phyloP scores from a whole-genome alignment of 352 stramenopile species.

The Globisporangium irregulare region DNA sequence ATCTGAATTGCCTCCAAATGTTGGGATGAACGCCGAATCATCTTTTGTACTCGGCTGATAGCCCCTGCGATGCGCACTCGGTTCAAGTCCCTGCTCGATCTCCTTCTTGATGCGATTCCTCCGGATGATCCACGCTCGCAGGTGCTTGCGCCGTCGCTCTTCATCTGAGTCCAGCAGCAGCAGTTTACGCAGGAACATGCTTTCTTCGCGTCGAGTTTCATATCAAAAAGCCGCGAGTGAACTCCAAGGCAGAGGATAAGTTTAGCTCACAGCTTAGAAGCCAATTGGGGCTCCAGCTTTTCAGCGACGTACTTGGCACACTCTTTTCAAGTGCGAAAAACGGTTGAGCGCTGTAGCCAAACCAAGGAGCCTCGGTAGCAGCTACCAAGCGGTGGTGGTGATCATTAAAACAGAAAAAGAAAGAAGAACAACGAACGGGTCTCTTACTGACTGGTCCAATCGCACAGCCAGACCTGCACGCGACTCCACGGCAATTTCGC shows the following conservation, averaged over 20 bases:
- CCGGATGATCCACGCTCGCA: conserved; percentile 53
- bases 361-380: background rate
- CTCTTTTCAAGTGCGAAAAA: conserved; percentile 9
- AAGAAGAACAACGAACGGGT: conserved; percentile 3
- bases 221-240: conserved; percentile 6
- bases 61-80: conserved; percentile 24
- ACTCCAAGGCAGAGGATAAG: background rate
- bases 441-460: conserved; percentile 10
- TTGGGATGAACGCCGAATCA: conserved; percentile 12
- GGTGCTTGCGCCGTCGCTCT: conserved; percentile 32
- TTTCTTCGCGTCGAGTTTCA: conserved; percentile 12
- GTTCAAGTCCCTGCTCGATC: conserved; percentile 40
- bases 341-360: conserved; percentile 9
- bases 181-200: conserved; percentile 51
- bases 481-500: conserved; percentile 4
- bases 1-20: conserved; percentile 20
- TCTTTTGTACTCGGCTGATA: conserved; percentile 7
- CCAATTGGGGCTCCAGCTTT: background rate
- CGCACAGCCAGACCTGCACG: conserved; percentile 5
- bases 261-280: background rate
- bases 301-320: background rate
- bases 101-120: conserved; percentile 64
- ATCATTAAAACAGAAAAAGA: background rate
- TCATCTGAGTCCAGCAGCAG: conserved; percentile 56
- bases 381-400: background rate